Conservation (phyloP, 2,329 filamentous ascomycete species). For the Exophiala oligosperma region DNA sequence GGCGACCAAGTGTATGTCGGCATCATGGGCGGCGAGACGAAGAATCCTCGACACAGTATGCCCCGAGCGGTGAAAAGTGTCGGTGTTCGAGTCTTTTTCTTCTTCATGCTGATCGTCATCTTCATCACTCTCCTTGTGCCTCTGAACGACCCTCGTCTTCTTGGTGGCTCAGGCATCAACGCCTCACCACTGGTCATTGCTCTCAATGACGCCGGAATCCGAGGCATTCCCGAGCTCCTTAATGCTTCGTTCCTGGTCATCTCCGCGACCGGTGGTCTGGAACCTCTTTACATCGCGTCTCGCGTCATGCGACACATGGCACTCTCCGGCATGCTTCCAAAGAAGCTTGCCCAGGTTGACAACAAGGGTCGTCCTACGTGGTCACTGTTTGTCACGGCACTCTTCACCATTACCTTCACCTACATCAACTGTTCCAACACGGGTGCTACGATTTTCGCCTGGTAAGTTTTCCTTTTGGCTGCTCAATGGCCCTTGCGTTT, state of each 20-base stretch:
- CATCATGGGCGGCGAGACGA: slow-evolving; percentile 37
- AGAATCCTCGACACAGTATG: slow-evolving; percentile 37
- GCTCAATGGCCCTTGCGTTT: slow-evolving; percentile 59
- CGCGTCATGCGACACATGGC: slow-evolving; percentile 35
- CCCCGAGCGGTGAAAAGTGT: slow-evolving; percentile 35
- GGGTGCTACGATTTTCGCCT: slow-evolving; percentile 56
- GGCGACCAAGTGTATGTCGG: slow-evolving; percentile 22
- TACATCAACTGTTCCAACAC: slow-evolving; percentile 35
- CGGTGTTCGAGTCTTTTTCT: slow-evolving; percentile 33
- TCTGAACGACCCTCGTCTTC: slow-evolving; percentile 27
- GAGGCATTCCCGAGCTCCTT: slow-evolving; percentile 80
- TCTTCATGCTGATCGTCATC: slow-evolving; percentile 34
- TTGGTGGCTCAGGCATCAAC: slow-evolving; percentile 32
- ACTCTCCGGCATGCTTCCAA: slow-evolving; percentile 31
- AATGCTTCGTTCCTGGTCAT: slow-evolving; percentile 80
- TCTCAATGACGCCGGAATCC: slow-evolving; percentile 79
- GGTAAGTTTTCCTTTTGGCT: slow-evolving; percentile 74
- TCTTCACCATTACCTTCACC: slow-evolving; percentile 31
- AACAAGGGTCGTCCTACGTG: slow-evolving; percentile 33
- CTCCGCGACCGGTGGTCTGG: slow-evolving; percentile 49
- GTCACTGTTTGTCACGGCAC: slow-evolving; percentile 32
- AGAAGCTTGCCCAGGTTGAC: slow-evolving; percentile 33
- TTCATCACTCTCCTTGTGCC: slow-evolving; percentile 33
- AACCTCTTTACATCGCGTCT: slow-evolving; percentile 29
- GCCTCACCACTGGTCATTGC: slow-evolving; percentile 93